Percentiles rank a stretch among this genome's conserved stretches.
Evolutionary conservation across 768 basidiomycete species (phyloP).

Genomic region (Boletus sp.): DNA sequence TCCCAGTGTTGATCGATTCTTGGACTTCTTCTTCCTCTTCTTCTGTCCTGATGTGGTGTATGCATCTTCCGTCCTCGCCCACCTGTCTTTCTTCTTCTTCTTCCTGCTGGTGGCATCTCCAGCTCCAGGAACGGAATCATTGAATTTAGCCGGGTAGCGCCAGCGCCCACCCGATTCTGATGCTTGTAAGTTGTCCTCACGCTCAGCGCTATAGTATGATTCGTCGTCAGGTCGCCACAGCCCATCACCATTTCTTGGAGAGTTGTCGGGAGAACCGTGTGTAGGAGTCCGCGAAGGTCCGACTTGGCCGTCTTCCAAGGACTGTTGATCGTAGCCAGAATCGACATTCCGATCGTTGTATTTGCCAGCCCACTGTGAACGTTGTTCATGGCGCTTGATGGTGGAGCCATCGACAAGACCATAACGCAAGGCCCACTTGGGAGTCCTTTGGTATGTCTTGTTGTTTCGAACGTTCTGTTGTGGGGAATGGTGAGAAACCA

Average conservation of each 20-base stretch:
- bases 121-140: constrained; percentile 46
- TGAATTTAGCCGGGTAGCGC: constrained; percentile 86
- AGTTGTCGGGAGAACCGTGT: constrained; percentile 6
- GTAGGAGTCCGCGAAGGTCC: constrained; percentile 13
- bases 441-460: constrained; percentile 88
- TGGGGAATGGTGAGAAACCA: constrained; percentile 5
- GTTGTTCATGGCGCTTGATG: constrained; percentile 71
- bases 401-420: constrained; percentile 83
- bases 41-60: constrained; percentile 47
- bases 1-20: constrained; percentile 41
- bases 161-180: constrained; percentile 50
- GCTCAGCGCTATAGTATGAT: constrained; percentile 55
- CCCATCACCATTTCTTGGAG: constrained; percentile 39
- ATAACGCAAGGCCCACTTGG: constrained; percentile 90
- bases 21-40: constrained; percentile 66
- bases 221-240: constrained; percentile 79
- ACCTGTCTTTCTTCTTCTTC: constrained; percentile 81
- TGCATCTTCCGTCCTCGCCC: constrained; percentile 85
- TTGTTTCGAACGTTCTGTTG: constrained; percentile 90
- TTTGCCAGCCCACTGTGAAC: constrained; percentile 83
- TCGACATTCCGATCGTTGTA: constrained; percentile 78
- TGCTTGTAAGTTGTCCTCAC: constrained; percentile 36
- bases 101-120: constrained; percentile 46
- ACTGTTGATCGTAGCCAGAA: constrained; percentile 66
- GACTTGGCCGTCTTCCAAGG: constrained; percentile 79